Conservation (phyloP, 1,284 basidiomycete species). For the Puccinia coronata region DNA sequence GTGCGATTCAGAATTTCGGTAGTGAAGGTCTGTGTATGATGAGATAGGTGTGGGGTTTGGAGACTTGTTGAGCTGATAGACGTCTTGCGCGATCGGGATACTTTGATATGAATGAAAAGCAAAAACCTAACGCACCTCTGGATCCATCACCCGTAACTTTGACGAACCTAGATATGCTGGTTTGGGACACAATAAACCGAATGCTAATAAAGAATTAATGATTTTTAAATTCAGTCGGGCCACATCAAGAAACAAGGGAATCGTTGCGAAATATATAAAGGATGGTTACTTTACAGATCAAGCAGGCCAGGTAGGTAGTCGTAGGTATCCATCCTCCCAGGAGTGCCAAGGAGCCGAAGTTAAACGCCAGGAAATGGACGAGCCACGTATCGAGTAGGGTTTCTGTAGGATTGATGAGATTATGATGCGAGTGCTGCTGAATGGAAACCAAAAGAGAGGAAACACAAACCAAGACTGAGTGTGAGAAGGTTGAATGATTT, state of each 20-base stretch:
- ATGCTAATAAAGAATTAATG: neutral
- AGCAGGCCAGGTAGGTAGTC: conserved; percentile 6
- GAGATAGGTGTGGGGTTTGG: neutral
- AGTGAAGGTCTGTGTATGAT: neutral
- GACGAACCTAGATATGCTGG: conserved; percentile 17
- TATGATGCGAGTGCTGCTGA: neutral
- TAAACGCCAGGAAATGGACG: conserved; percentile 6
- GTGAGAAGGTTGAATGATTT: neutral
- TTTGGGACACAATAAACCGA: conserved; percentile 11
- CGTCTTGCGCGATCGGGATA: neutral
- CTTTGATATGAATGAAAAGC: neutral
- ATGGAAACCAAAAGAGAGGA: too few relatives aligned
- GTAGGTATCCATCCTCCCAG: conserved; percentile 23
- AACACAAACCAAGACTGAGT: conserved; percentile 5
- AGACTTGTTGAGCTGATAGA: too few relatives aligned
- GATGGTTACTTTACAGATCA: conserved; percentile 6
- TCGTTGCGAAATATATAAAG: neutral
- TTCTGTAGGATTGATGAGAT: neutral
- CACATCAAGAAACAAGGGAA: too few relatives aligned
- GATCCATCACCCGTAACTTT: conserved; percentile 3
- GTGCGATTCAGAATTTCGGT: conserved; percentile 1
- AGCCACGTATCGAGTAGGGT: conserved; percentile 12
- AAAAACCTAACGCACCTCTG: neutral
- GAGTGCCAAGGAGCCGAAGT: conserved; percentile 5
- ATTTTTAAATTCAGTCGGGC: too few relatives aligned